Evolutionary conservation across 2,329 filamentous ascomycete genomes (phyloP).

Genomic region (Clonostachys chloroleuca): DNA sequence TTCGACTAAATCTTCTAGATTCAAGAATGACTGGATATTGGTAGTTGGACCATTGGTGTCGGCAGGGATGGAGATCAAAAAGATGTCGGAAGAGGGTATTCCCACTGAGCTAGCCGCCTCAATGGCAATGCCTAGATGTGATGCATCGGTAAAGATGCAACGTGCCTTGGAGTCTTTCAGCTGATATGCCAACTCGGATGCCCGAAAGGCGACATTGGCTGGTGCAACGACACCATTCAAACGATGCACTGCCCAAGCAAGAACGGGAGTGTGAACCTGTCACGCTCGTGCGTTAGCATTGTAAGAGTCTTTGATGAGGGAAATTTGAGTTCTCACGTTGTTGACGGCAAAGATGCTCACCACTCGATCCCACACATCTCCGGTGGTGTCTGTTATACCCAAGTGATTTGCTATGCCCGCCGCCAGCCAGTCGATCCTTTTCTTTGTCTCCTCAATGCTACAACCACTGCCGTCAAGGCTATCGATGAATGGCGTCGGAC

Average conservation of each 20-base stretch:
- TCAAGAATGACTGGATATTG: conserved; percentile 41
- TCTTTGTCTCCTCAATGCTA: no score
- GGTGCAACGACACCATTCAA: conserved; percentile 4
- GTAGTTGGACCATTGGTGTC: not conserved
- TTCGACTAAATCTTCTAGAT: not conserved
- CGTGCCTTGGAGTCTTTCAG: conserved; percentile 2
- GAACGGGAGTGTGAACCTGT: conserved; percentile 2
- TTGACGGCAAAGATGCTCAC: conserved; percentile 6
- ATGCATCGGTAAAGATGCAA: conserved; percentile 1
- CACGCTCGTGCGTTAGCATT: not conserved
- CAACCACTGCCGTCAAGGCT: no score
- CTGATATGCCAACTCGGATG: conserved; percentile 3
- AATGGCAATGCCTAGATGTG: conserved; percentile 2
- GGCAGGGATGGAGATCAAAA: not conserved
- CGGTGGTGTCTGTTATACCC: no score
- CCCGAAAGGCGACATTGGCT: conserved; percentile 2
- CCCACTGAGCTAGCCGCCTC: conserved; percentile 1
- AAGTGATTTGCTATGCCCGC: no score
- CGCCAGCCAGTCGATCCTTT: no score
- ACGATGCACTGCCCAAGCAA: conserved; percentile 5
- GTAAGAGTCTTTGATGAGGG: no score
- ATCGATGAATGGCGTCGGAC: no score
- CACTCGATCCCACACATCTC: conserved; percentile 4
- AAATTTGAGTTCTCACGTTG: conserved; percentile 2
- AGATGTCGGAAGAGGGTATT: conserved; percentile 1